Evolutionary conservation across 208 protist species (phyloP), one percentile per base, ranked within the genome.

Genomic region (Leishmania major): DNA sequence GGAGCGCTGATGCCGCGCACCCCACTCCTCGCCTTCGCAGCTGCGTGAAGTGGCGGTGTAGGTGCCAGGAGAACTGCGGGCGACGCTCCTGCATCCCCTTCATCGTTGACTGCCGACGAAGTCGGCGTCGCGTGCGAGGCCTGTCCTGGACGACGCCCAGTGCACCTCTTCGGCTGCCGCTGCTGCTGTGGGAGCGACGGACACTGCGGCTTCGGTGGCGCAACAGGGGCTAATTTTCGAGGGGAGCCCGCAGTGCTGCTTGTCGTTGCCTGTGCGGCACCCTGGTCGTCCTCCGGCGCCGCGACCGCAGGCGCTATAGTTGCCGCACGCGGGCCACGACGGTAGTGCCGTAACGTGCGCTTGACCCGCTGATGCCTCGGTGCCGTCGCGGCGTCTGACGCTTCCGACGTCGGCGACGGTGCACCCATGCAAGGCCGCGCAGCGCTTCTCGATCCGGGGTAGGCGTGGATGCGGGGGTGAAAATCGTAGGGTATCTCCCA

Each of bases 401-500:
- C 22, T 22, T 37, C 28, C 8, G 37, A 45, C 15, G 75, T 51
- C 13, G 53, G 57, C 15, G 28, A 28, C 57, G 60, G 28, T 35
- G 64, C 62, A 53, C 75, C 76, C 81, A 82, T 78, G 78, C 70
- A 81, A 19, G 70, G 60, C 5, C 80, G 86, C 45, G 87, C 84
- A 8, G 77, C 78, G 45, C 87, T 79, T 51, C 75, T 67, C 0
- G 71, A 70, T 11, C 82, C 79, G 55, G 82, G 82, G 78, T 92
- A 89, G 66, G 31, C 43, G 69, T 77, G 81, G 53, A 92, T 90
- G 81, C 84, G 85, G 13, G 89, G 89, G 40, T 76, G 84, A 53
- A 92, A 92, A 77, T 92, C 81, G 83, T 87, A 92, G 6, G 78
- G 78, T 15, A 84, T 83, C 64, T 92, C 89, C 89, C 89, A 92